phyloP scores from a whole-genome alignment of 2,329 filamentous ascomycete species.

The Xylaria sp. region DNA sequence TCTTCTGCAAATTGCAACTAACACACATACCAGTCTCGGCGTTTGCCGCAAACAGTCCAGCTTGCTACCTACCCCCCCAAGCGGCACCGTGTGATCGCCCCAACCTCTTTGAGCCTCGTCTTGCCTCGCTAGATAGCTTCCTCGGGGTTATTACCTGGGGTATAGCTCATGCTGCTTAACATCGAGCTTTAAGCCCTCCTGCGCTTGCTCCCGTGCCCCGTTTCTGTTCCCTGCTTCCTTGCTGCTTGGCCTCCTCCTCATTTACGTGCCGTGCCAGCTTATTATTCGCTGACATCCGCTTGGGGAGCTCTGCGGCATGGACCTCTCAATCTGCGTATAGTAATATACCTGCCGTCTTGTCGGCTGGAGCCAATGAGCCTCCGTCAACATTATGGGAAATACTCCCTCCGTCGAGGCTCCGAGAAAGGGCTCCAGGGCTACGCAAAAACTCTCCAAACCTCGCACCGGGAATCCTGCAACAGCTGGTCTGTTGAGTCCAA shows the following conservation, averaged over 20 bases:
- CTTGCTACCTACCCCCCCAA: conserved; percentile 5
- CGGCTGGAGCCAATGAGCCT: conserved; percentile 41
- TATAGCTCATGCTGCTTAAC: conserved; percentile 41
- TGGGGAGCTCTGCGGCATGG: conserved; percentile 53
- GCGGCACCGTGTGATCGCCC: conserved; percentile 20
- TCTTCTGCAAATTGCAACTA: conserved; percentile 30
- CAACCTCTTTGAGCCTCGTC: conserved; percentile 34
- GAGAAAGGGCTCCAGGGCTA: conserved; percentile 49
- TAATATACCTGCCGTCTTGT: conserved; percentile 48
- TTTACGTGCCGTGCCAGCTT: conserved; percentile 48
- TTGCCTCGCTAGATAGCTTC: conserved; percentile 19
- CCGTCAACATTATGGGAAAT: conserved; percentile 60
- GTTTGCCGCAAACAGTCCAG: conserved; percentile 31
- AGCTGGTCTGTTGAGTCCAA: conserved; percentile 55
- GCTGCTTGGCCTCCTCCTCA: conserved; percentile 37
- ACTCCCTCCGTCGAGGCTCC: conserved; percentile 58
- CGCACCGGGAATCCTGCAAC: conserved; percentile 55
- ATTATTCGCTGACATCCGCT: conserved; percentile 46
- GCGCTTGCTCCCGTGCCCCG: conserved; percentile 19
- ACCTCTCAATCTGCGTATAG: conserved; percentile 53
- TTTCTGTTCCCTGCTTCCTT: conserved; percentile 34
- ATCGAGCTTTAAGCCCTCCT: conserved; percentile 37
- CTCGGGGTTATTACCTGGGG: conserved; percentile 17
- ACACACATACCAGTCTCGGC: conserved; percentile 25
- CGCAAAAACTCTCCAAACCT: conserved; percentile 64